Base-by-base conservation (phyloP, 73 alveolate genomes). In the Tetrahymena malaccensis region DNA sequence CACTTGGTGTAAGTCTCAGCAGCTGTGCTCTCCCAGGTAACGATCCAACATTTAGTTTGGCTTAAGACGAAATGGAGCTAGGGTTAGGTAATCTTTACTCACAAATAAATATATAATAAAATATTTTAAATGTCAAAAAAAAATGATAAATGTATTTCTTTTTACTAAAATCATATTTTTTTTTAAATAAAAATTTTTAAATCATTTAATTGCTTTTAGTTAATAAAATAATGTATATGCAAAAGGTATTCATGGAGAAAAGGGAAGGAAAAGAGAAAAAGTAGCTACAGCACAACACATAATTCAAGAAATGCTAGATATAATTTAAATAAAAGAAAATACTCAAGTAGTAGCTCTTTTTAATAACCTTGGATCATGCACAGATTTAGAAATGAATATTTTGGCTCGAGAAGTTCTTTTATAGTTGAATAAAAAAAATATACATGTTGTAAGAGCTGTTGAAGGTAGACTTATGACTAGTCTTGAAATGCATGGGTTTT, bases 401-500 rank as follows among this genome's bases (percentile, higher is more conserved):
- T 84, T 96, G 55, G 85, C 94, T 25, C 93, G 96, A 95, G 96
- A 97, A 43, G 94, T 96, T 94, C 94, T 83, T 37, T 95, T 93
- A 35, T 94, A 85, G 70, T 83, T 96, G 93, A 93, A 94, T 43
- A 16, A 95, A 93, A 96, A 94, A 94, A 94, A 95, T 89, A 94
- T 95, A 85, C 94, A 93, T 85, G 94, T 96, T 25, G 94, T 93
- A 56, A 96, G 95, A 85, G 96, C 95, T 95, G 94, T 94, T 19
- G 96, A 56, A 94, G 98, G 98, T 3, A 96, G 96, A 57, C 50
- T 96, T 50, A 96, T 96, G 98, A 96, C 98, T n/a, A 94, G 97
- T 34, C 95, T 96, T 43, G 98, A 96, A 70, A 96, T 96, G 98
- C 96, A 95, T 94, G 98, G 97, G 0, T 96, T 96, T 85, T 96